Evolutionary conservation across 805 yeast species (phyloP).

Genomic region (Saccharomycopsis sp.): DNA sequence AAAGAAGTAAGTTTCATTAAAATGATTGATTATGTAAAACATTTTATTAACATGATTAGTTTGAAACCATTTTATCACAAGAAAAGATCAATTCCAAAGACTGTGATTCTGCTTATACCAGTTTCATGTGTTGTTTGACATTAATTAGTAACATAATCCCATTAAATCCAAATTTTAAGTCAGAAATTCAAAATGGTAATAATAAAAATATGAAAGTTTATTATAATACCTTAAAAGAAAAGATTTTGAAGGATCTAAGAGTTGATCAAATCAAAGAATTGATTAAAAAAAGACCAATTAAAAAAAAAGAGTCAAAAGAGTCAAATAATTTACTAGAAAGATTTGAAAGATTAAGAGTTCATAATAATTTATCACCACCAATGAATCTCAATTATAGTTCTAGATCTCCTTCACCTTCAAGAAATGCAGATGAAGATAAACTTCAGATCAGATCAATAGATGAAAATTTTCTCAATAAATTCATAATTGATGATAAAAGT

Average conservation of each 20-base stretch:
- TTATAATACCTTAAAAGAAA: not conserved
- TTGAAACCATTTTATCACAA: too few relatives aligned
- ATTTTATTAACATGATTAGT: too few relatives aligned
- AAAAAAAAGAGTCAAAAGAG: too few relatives aligned
- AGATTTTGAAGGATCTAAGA: not conserved
- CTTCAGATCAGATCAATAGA: too few relatives aligned
- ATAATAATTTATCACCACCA: constrained; percentile 10
- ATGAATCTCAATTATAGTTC: constrained; percentile 12
- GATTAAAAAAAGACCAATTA: not conserved
- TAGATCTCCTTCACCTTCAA: constrained; percentile 16
- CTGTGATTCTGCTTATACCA: not conserved
- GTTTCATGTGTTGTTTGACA: not conserved
- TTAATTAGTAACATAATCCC: not conserved
- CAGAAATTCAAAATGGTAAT: not conserved
- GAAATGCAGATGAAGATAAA: too few relatives aligned
- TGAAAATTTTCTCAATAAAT: too few relatives aligned
- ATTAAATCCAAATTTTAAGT: not conserved
- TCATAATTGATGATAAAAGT: too few relatives aligned
- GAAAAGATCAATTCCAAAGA: not conserved
- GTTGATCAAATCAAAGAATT: not conserved
- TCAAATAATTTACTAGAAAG: constrained; percentile 1
- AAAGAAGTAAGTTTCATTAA: too few relatives aligned
- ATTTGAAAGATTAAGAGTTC: constrained; percentile 3
- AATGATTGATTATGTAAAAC: too few relatives aligned
- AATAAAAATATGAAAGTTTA: not conserved